phyloP scores from a whole-genome alignment of 768 basidiomycete species.

The Hydnomerulius pinastri region DNA sequence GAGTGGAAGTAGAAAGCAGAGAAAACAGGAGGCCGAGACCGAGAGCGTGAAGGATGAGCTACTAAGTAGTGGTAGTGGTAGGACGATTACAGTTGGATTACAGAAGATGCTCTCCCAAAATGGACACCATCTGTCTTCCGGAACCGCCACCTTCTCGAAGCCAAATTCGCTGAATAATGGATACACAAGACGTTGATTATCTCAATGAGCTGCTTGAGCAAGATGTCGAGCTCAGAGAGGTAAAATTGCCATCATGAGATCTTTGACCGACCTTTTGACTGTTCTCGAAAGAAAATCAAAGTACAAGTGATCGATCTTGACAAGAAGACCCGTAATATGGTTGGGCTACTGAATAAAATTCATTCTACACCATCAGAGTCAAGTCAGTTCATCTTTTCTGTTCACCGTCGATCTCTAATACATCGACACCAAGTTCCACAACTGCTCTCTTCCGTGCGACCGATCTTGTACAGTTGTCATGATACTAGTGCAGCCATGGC shows the following conservation, averaged over 20 bases:
- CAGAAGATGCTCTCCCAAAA: constrained; percentile 14
- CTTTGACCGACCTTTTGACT: constrained; percentile 3
- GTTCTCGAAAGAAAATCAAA: constrained; percentile 65
- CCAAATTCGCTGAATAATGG: constrained; percentile 43
- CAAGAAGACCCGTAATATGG: constrained; percentile 70
- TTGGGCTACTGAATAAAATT: constrained; percentile 76
- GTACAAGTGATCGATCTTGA: constrained; percentile 75
- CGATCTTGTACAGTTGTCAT: constrained; percentile 56
- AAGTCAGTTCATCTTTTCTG: constrained; percentile 43
- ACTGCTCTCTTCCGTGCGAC: constrained; percentile 57
- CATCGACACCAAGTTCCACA: constrained; percentile 49
- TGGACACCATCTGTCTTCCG: neutral
- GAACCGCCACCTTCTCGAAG: neutral
- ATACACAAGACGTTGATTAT: constrained; percentile 51
- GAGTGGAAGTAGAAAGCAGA: neutral
- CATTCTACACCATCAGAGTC: constrained; percentile 68
- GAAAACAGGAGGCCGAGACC: neutral
- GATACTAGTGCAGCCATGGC: constrained; percentile 55
- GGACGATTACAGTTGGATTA: too few relatives aligned
- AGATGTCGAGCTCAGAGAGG: constrained; percentile 68
- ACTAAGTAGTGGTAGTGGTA: too few relatives aligned
- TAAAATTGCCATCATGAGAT: constrained; percentile 26
- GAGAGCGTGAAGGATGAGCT: neutral
- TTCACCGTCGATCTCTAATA: constrained; percentile 12
- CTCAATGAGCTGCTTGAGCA: constrained; percentile 62